Conservation (phyloP, 1,139 yeast species). For the Geotrichum citri-aurantii region DNA sequence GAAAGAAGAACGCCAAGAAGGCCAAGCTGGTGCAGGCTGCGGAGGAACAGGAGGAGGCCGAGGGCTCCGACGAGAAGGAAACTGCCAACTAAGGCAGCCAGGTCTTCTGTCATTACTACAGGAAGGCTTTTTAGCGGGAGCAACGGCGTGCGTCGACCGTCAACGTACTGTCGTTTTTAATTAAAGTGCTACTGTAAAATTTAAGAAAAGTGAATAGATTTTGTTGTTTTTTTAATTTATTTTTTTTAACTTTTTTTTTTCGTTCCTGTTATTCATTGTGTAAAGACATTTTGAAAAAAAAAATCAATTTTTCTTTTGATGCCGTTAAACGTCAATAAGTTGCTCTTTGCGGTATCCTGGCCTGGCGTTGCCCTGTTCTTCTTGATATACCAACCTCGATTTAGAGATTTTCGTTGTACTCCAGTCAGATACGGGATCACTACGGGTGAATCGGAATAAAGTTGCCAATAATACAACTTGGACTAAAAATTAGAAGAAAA, state of each 20-base stretch:
- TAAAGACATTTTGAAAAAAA: background rate
- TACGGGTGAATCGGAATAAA: slow-evolving; percentile 70
- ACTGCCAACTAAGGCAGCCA: background rate
- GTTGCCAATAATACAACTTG: slow-evolving; percentile 94
- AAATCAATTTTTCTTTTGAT: background rate
- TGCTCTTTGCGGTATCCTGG: too few species aligned
- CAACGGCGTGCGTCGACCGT: background rate
- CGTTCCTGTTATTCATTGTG: too few species aligned
- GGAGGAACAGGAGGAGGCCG: slow-evolving; percentile 16
- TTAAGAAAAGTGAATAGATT: background rate
- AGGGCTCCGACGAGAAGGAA: slow-evolving; percentile 3
- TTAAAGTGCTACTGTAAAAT: background rate
- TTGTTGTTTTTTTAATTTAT: background rate
- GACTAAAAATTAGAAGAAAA: slow-evolving; percentile 33
- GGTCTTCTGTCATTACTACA: background rate
- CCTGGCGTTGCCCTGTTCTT: too few species aligned
- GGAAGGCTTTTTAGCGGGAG: background rate
- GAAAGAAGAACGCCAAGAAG: slow-evolving; percentile 24
- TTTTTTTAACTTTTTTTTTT: too few species aligned
- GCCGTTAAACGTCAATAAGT: too few species aligned
- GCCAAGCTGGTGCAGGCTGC: slow-evolving; percentile 21
- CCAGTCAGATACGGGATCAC: background rate
- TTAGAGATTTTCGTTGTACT: background rate
- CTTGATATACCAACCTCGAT: too few species aligned
- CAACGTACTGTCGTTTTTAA: background rate